These are phyloP conservation scores for Ramalina intermedia DNA, from an alignment of 495 filamentous ascomycete species.

Conservation along the genomic window DNA sequence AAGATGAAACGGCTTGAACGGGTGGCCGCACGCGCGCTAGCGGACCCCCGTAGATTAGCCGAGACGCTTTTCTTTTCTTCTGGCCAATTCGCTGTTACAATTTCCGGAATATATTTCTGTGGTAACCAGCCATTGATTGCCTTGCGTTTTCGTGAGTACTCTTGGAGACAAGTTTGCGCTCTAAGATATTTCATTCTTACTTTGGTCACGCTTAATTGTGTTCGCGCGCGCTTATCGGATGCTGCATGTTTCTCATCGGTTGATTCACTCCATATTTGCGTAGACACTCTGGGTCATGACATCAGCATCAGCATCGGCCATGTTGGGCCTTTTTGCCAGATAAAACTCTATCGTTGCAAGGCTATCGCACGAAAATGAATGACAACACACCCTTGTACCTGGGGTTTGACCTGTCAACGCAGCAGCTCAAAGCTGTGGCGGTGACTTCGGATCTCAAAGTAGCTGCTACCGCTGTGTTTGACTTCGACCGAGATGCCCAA, in stretches of 20 bases:
- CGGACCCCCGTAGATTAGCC: too few species aligned
- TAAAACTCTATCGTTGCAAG: background rate
- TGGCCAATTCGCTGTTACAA: too few species aligned
- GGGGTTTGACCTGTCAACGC: conserved; percentile 91
- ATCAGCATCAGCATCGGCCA: background rate
- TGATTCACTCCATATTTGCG: background rate
- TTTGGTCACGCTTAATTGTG: background rate
- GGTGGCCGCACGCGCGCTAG: too few species aligned
- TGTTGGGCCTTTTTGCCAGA: too few species aligned
- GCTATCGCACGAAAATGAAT: conserved; percentile 14
- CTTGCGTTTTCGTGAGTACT: too few species aligned
- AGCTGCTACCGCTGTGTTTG: conserved; percentile 59
- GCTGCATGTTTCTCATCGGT: background rate
- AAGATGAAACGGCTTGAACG: too few species aligned
- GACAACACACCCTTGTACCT: conserved; percentile 55
- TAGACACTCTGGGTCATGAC: background rate
- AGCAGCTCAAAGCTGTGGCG: conserved; percentile 85
- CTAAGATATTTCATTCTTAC: too few species aligned
- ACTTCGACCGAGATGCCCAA: conserved; percentile 58
- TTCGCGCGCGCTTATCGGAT: background rate
- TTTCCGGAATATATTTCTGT: too few species aligned
- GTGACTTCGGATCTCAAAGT: conserved; percentile 68
- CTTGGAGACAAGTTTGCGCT: too few species aligned
- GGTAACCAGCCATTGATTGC: too few species aligned
- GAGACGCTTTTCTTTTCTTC: too few species aligned